These are phyloP conservation scores for Tolypocladium paradoxum DNA, from an alignment of 2,329 filamentous ascomycete species.

Conservation along the genomic window DNA sequence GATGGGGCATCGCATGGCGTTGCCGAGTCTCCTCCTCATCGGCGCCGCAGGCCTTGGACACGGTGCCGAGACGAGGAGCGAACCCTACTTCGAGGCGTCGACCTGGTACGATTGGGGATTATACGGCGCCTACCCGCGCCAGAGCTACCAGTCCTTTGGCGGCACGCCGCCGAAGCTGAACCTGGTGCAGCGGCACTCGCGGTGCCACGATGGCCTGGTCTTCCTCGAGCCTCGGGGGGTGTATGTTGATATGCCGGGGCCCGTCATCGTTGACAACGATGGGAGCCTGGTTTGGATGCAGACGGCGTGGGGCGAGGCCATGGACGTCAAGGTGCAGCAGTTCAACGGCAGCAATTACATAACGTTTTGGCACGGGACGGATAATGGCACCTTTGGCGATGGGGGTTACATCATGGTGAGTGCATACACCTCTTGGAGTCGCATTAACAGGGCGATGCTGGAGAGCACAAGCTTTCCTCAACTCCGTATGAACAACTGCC, in stretches of 20 bases:
- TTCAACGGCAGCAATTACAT: neutral
- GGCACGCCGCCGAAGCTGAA: conserved; percentile 20
- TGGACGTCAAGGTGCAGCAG: conserved; percentile 10
- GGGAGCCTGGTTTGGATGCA: conserved; percentile 36
- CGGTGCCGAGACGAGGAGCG: neutral
- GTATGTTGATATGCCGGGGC: conserved; percentile 24
- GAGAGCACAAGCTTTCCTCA: neutral
- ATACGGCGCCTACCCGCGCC: conserved; percentile 11
- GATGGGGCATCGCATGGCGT: neutral
- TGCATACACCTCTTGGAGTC: neutral
- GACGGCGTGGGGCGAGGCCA: conserved; percentile 14
- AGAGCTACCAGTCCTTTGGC: conserved; percentile 10
- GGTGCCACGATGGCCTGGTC: conserved; percentile 26
- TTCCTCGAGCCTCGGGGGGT: conserved; percentile 27
- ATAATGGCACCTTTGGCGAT: conserved; percentile 4
- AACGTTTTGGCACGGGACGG: conserved; percentile 25
- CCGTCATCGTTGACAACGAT: conserved; percentile 30
- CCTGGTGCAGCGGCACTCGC: conserved; percentile 13
- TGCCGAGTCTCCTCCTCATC: neutral
- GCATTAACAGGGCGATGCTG: neutral
- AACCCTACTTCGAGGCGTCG: neutral
- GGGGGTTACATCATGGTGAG: neutral
- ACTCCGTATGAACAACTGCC: neutral
- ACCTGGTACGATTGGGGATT: conserved; percentile 13
- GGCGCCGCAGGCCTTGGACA: neutral